These are phyloP conservation scores for Polygonum aviculare DNA, from an alignment of 148 eudicot species.

Conservation along the genomic window DNA sequence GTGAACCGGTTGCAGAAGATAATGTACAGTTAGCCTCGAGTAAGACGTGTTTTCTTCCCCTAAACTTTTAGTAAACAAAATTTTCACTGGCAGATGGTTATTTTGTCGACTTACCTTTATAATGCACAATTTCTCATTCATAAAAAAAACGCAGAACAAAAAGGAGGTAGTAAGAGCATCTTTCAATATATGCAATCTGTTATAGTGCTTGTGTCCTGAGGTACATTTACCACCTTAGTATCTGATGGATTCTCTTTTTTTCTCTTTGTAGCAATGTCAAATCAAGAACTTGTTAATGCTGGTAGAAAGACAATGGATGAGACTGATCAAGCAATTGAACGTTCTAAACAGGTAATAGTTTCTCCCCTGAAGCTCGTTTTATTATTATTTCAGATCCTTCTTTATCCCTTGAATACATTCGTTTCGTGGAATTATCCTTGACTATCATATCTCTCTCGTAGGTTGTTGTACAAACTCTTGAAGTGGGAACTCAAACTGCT, in stretches of 20 bases:
- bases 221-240: background rate
- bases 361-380: background rate
- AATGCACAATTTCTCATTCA: background rate
- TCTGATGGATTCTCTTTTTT: background rate
- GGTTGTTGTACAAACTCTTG: constrained; percentile 93
- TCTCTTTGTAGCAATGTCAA: constrained; percentile 58
- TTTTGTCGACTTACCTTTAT: background rate
- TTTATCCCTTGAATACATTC: constrained; percentile 9
- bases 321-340: constrained; percentile 98
- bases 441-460: constrained; percentile 14
- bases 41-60: constrained; percentile 23
- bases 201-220: background rate
- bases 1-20: constrained; percentile 85
- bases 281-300: constrained; percentile 87
- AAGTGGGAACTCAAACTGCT: constrained; percentile 93
- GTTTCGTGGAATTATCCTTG: background rate
- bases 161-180: background rate
- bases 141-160: no score
- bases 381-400: background rate
- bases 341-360: constrained; percentile 66
- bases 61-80: background rate
- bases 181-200: background rate
- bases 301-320: constrained; percentile 76
- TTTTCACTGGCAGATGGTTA: background rate
- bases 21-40: constrained; percentile 85